Conservation (phyloP, 441 rosid species). For the Jatropha multifida region DNA sequence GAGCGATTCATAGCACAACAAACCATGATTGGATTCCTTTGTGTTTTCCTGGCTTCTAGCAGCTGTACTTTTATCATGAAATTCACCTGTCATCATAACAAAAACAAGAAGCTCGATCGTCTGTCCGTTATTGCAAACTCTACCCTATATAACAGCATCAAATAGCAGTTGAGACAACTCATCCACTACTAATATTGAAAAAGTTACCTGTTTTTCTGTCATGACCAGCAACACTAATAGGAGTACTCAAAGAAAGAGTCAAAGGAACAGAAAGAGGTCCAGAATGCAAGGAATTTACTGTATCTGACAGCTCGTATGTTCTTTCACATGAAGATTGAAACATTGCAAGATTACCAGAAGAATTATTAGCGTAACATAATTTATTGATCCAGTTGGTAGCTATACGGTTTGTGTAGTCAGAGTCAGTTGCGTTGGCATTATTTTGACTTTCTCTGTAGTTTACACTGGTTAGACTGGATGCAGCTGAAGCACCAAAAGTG, state of each 20-base stretch:
- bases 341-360: neutral
- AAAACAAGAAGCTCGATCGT: neutral
- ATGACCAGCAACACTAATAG: neutral
- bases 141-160: neutral
- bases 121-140: neutral
- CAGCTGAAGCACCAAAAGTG: neutral
- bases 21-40: slow-evolving; percentile 4
- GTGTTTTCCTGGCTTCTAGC: neutral
- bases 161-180: neutral
- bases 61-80: neutral
- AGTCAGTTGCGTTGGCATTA: neutral
- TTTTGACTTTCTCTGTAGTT: neutral
- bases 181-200: neutral
- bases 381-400: neutral
- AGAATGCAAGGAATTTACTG: neutral
- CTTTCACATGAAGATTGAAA: slow-evolving; percentile 11
- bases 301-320: neutral
- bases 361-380: neutral
- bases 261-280: neutral
- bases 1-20: slow-evolving; percentile 9
- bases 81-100: slow-evolving; percentile 7
- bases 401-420: neutral
- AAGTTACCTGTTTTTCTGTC: neutral
- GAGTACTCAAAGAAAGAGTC: slow-evolving; percentile 9
- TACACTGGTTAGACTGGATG: neutral